phyloP scores from a whole-genome alignment of 202 grass and related monocot genomes.

The Panicum virgatum region DNA sequence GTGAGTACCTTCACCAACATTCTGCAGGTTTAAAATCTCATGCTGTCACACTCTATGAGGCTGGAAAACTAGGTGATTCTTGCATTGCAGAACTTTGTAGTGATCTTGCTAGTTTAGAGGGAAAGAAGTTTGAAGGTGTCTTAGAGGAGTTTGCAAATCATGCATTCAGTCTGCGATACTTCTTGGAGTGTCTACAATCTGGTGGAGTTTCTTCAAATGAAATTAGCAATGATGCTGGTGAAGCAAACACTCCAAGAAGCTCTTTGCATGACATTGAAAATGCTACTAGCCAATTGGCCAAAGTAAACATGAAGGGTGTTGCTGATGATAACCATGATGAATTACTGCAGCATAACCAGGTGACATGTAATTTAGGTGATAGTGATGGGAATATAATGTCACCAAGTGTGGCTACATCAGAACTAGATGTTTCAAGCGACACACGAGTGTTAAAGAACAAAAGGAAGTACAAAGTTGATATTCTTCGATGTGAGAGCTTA shows the following conservation, averaged over 20 bases:
- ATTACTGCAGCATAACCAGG: constrained; percentile 6
- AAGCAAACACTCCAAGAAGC: constrained; percentile 33
- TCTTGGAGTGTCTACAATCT: constrained; percentile 85
- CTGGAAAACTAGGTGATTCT: constrained; percentile 96
- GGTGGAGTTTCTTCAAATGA: constrained; percentile 62
- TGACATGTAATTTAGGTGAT: constrained; percentile 39
- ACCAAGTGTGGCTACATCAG: constrained; percentile 16
- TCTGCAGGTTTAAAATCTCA: constrained; percentile 94
- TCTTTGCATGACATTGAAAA: constrained; percentile 49
- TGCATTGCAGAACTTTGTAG: constrained; percentile 83
- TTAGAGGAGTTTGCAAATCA: constrained; percentile 96
- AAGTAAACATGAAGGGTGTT: constrained; percentile 44
- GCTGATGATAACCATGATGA: constrained; percentile 29
- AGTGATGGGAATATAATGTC: constrained; percentile 27
- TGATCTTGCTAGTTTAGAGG: constrained; percentile 93
- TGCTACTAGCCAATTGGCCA: constrained; percentile 27
- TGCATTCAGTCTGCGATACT: constrained; percentile 89
- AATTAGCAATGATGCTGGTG: constrained; percentile 35
- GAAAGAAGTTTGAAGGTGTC: constrained; percentile 94
- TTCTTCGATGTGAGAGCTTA: constrained; percentile 97
- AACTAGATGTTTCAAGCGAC: constrained; percentile 51
- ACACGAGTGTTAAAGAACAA: constrained; percentile 54
- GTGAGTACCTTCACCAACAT: constrained; percentile 28
- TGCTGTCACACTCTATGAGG: constrained; percentile 97
- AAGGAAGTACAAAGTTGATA: constrained; percentile 94